Evolutionary conservation across 805 yeast genomes (phyloP).

Genomic region (Candida maltosa): DNA sequence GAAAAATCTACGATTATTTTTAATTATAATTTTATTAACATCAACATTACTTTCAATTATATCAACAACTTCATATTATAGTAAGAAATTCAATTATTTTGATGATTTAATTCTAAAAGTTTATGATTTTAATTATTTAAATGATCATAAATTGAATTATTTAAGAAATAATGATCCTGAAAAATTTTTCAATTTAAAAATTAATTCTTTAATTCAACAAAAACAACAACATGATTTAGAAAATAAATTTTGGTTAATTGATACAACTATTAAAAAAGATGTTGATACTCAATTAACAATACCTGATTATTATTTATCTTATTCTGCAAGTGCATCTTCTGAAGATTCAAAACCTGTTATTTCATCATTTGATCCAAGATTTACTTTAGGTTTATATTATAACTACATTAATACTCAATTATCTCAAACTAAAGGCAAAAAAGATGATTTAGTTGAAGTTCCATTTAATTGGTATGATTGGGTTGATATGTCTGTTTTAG

Average conservation of each 20-base stretch:
- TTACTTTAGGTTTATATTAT: conserved; percentile 23
- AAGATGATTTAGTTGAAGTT: conserved; percentile 7
- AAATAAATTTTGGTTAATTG: conserved; percentile 20
- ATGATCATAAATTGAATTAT: no score
- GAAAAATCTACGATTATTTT: no score
- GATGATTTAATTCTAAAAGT: no score
- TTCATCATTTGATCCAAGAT: conserved; percentile 31
- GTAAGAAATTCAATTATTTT: no score
- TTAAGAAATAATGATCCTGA: conserved; percentile 11
- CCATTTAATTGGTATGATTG: conserved; percentile 60
- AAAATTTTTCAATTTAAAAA: conserved; percentile 11
- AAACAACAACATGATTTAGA: conserved; percentile 19
- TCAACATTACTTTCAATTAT: no score
- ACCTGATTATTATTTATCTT: conserved; percentile 12
- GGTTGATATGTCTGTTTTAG: conserved; percentile 44
- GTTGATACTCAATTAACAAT: conserved; percentile 10
- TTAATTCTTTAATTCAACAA: conserved; percentile 13
- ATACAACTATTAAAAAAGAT: conserved; percentile 10
- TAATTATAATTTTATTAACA: no score
- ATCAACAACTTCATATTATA: no score
- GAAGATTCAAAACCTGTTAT: conserved; percentile 15
- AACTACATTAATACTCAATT: conserved; percentile 9
- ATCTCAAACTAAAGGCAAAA: conserved; percentile 4
- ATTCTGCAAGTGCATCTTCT: conserved; percentile 1
- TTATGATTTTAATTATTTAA: no score